Evolutionary conservation across 2,329 filamentous ascomycete genomes (phyloP).

Genomic region (Pseudogymnoascus sp.): DNA sequence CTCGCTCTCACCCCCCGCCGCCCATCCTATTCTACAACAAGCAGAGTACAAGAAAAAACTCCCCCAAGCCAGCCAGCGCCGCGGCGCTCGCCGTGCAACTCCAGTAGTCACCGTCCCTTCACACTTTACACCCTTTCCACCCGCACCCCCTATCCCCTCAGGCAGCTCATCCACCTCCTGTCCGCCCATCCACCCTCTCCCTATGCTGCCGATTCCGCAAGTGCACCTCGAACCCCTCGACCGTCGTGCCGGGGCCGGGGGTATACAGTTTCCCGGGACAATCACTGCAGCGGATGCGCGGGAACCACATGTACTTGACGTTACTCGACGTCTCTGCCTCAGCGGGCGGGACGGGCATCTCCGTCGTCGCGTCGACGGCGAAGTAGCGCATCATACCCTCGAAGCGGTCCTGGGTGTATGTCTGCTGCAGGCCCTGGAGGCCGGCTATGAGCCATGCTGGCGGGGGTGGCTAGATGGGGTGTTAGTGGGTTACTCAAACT

Average conservation of each 20-base stretch:
- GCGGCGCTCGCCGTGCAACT: conserved; percentile 5
- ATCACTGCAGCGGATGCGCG: conserved; percentile 83
- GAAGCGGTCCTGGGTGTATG: conserved; percentile 75
- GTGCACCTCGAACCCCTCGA: conserved; percentile 89
- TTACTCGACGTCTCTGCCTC: conserved; percentile 51
- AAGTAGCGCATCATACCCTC: conserved; percentile 88
- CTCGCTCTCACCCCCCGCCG: neutral
- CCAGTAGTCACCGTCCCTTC: neutral
- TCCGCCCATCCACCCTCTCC: conserved; percentile 52
- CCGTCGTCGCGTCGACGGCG: conserved; percentile 66
- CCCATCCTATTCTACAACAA: conserved; percentile 4
- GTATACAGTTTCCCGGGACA: conserved; percentile 94
- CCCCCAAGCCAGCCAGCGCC: neutral
- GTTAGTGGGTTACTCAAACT: conserved; percentile 21
- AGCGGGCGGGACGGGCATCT: conserved; percentile 44
- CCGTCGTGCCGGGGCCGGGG: conserved; percentile 74
- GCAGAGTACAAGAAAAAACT: neutral
- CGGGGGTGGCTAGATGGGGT: conserved; percentile 59
- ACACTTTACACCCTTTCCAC: neutral
- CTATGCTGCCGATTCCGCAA: conserved; percentile 77
- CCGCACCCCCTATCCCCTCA: neutral
- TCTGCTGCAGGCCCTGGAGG: conserved; percentile 61
- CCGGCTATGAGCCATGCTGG: conserved; percentile 78
- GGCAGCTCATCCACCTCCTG: neutral
- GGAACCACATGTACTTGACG: conserved; percentile 74